Evolutionary conservation across 352 stramenopile genomes (phyloP).

Genomic region (Peronospora destructor): DNA sequence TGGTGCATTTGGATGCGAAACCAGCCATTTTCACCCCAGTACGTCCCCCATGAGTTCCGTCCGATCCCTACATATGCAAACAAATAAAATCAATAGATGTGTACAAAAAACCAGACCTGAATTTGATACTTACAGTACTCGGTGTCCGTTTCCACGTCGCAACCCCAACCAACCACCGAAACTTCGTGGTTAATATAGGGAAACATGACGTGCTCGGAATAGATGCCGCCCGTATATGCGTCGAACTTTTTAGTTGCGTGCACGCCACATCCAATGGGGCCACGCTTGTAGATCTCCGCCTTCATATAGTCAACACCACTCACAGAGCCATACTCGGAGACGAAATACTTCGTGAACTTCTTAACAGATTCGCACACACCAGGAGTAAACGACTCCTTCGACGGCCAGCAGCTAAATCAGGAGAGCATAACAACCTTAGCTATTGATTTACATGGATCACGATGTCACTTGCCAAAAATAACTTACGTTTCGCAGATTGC

Average conservation of each 20-base stretch:
- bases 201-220: constrained; percentile 78
- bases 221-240: constrained; percentile 73
- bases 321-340: constrained; percentile 86
- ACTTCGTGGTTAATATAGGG: constrained; percentile 87
- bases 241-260: constrained; percentile 84
- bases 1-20: constrained; percentile 88
- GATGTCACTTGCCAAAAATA: not conserved
- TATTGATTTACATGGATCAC: not conserved
- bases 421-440: not conserved
- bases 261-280: constrained; percentile 84
- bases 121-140: constrained; percentile 75
- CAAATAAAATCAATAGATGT: constrained; percentile 3
- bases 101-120: not conserved
- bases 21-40: constrained; percentile 91
- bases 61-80: constrained; percentile 54
- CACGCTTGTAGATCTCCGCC: constrained; percentile 88
- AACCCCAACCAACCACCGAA: constrained; percentile 84
- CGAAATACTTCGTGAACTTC: constrained; percentile 85
- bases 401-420: constrained; percentile 64
- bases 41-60: constrained; percentile 89
- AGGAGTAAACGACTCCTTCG: constrained; percentile 81
- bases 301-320: constrained; percentile 86
- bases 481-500: constrained; percentile 78
- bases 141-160: constrained; percentile 74
- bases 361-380: constrained; percentile 80